Conservation (phyloP, 176 grass and related monocot species). For the Bothriochloa decipiens region DNA sequence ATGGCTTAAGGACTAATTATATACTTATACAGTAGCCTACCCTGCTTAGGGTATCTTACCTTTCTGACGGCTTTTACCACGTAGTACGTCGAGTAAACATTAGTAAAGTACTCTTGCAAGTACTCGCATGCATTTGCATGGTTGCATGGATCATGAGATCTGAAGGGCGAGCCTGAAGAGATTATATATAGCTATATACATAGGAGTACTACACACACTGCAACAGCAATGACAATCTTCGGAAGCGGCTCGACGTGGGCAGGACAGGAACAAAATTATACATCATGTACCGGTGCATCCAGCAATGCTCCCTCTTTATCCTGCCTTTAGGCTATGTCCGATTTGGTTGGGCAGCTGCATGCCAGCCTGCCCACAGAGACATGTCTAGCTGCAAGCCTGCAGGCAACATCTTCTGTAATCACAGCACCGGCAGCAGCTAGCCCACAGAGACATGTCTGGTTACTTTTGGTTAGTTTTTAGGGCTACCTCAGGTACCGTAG, state of each 20-base stretch:
- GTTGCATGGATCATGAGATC: background rate
- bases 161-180: background rate
- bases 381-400: background rate
- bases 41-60: background rate
- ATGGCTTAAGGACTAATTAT: background rate
- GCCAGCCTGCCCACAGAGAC: background rate
- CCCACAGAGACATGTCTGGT: no score
- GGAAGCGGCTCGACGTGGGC: background rate
- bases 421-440: background rate
- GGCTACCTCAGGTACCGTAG: background rate
- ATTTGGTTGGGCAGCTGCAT: background rate
- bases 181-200: background rate
- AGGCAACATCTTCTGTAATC: background rate
- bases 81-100: background rate
- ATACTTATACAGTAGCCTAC: background rate
- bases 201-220: no score
- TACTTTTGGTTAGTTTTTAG: background rate
- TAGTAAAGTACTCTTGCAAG: background rate
- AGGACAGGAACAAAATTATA: conserved; percentile 24
- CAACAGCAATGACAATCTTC: background rate
- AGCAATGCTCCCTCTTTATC: background rate
- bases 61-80: conserved; percentile 9
- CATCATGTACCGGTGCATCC: background rate
- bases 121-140: background rate
- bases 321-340: background rate